Base-by-base conservation (phyloP, 2,329 filamentous ascomycete genomes). In the Fusarium goolgardi region DNA sequence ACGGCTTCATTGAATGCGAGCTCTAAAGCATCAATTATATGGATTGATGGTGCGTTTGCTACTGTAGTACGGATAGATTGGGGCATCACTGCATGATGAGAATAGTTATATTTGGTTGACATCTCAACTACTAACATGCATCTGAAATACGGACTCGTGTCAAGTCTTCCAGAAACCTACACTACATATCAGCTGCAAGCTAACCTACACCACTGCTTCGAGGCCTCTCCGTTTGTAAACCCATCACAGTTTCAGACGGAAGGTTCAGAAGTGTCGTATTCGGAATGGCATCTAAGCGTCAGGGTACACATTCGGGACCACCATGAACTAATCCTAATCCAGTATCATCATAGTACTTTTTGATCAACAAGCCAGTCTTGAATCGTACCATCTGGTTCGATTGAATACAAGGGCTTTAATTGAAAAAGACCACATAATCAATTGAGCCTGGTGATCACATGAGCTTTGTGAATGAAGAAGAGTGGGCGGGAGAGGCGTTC, bases 401-500 rank as follows among this genome's bases (percentile, higher is more conserved):
- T 54, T 64, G 57, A 51, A 57, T 62, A n/a, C 51, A 44, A 57
- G 39, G 51, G 39, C 27, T n/a, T 60, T 46, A 32, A 69, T 69
- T 69, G 57, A 63, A 35, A n/a, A 20, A 16, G 29, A 16, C 9
- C 18, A 32, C 43, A 63, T 27, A 16, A 45, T n/a, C n/a, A 31
- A 41, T 53, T 25, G 27, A 20, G 29, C 12, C 21, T 59, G 25
- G n/a, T 13, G 39, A 40, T 52, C 21, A 23, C 37, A 57, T 13
- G 45, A 47, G 27, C 50, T 23, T 21, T 31, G 18, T 27, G 37
- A 67, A 45, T 31, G 39, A 69, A 53, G 53, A 50, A 49, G 52
- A 67, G 34, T 41, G 29, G 50, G 39, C 44, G 45, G 62, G 45
- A 56, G 57, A 69, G 65, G 55, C 55, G 41, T 55, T 27, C 41